Conservation (phyloP, 2,329 filamentous ascomycete genomes). For the Curvularia sp. region DNA sequence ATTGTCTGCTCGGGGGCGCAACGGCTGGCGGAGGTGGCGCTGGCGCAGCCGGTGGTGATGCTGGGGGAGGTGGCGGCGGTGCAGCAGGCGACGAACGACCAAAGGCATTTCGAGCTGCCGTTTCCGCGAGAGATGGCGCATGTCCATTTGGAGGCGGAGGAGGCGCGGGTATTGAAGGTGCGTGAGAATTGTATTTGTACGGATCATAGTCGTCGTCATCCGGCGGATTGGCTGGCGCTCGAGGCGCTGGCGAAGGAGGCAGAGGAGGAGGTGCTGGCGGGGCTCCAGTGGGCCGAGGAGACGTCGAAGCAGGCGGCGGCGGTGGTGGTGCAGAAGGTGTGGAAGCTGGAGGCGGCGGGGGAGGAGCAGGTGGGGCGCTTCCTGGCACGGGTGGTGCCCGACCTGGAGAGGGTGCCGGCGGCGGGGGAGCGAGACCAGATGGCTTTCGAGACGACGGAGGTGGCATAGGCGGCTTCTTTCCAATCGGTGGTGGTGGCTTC, state of each 20-base stretch:
- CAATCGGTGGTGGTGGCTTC: conserved; percentile 76
- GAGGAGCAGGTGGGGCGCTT: conserved; percentile 53
- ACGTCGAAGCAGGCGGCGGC: conserved; percentile 44
- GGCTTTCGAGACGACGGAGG: conserved; percentile 65
- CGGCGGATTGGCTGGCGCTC: conserved; percentile 25
- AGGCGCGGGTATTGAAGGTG: conserved; percentile 52
- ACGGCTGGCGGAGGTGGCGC: conserved; percentile 49
- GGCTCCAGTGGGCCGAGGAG: conserved; percentile 25
- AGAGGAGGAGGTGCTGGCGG: conserved; percentile 28
- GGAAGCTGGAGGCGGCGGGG: conserved; percentile 52
- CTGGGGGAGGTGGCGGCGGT: conserved; percentile 53
- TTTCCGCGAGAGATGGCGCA: conserved; percentile 61
- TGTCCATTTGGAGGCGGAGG: conserved; percentile 57
- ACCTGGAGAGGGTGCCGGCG: conserved; percentile 52
- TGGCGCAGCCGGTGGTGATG: conserved; percentile 58
- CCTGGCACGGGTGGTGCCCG: conserved; percentile 50
- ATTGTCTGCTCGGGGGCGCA: conserved; percentile 39
- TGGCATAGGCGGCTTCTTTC: conserved; percentile 73
- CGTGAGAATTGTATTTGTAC: conserved; percentile 54
- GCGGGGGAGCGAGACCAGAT: conserved; percentile 57
- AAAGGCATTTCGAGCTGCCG: conserved; percentile 66
- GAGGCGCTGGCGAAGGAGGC: conserved; percentile 30
- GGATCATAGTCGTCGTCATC: conserved; percentile 44
- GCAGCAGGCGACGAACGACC: conserved; percentile 54
- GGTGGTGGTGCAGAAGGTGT: conserved; percentile 55